A percentile compares a stretch with the other conserved stretches of the same genome.
phyloP scores from a whole-genome alignment of 371 early-diverging fungal genomes.

The Lichtheimia ornata region DNA sequence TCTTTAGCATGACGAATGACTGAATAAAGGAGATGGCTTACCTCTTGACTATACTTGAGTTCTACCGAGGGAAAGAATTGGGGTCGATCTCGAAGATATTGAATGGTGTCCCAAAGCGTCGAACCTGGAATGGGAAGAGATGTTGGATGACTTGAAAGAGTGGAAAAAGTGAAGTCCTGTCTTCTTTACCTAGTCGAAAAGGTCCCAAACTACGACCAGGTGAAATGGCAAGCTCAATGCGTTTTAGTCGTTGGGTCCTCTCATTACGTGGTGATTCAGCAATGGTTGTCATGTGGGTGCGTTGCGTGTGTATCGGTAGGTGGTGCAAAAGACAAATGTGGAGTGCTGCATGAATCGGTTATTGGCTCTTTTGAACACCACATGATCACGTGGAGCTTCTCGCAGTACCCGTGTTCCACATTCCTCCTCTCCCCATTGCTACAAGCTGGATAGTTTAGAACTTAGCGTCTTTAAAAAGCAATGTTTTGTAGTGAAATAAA shows the following conservation, averaged over 20 bases:
- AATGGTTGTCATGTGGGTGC: constrained; percentile 10
- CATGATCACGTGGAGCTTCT: too few relatives aligned
- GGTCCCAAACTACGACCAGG: constrained; percentile 62
- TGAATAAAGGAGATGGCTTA: constrained; percentile 16
- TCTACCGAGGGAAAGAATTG: constrained; percentile 65
- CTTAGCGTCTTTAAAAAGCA: too few relatives aligned
- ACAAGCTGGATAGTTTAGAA: too few relatives aligned
- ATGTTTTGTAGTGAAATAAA: too few relatives aligned
- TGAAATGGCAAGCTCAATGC: constrained; percentile 55
- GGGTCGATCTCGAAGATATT: constrained; percentile 50
- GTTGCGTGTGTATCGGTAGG: too few relatives aligned
- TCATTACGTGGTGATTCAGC: constrained; percentile 22
- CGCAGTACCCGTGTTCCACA: too few relatives aligned
- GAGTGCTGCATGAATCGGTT: too few relatives aligned
- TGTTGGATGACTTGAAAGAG: too few relatives aligned
- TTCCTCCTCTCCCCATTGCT: too few relatives aligned
- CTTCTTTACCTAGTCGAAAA: constrained; percentile 50
- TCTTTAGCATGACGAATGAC: too few relatives aligned
- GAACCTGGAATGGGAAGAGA: constrained; percentile 35
- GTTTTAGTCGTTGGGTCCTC: constrained; percentile 27
- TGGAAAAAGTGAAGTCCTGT: not conserved
- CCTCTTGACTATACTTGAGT: constrained; percentile 66
- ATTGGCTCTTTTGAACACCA: too few relatives aligned
- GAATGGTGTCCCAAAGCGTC: constrained; percentile 59
- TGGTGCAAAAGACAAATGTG: too few relatives aligned